A percentile compares a stretch with the other conserved stretches of the same genome.
These are phyloP conservation scores for Blastobotrys chiropterorum DNA, from an alignment of 805 yeast species.

Conservation along the genomic window DNA sequence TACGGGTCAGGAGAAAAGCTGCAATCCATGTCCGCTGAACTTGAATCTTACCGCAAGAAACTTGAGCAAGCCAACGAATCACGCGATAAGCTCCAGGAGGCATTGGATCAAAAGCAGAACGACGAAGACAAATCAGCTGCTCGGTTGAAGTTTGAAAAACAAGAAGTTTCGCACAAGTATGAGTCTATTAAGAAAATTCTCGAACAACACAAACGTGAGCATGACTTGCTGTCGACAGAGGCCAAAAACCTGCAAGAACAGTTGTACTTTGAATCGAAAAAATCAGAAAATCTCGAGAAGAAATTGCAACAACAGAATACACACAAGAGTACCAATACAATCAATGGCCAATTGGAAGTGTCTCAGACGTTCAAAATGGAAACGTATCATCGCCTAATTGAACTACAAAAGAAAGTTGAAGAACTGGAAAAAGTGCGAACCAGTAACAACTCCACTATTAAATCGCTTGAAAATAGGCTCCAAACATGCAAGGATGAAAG, in stretches of 20 bases:
- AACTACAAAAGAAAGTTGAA: conserved; percentile 9
- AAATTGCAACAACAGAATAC: not conserved
- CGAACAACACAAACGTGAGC: not conserved
- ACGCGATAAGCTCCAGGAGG: too few species aligned
- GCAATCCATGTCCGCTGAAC: not conserved
- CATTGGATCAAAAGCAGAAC: not conserved
- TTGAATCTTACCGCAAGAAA: not conserved
- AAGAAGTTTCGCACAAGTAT: not conserved
- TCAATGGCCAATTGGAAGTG: conserved; percentile 4
- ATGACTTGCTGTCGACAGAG: not conserved
- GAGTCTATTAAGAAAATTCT: not conserved
- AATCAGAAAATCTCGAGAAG: conserved; percentile 10
- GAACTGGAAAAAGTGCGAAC: conserved; percentile 5
- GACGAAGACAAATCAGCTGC: not conserved
- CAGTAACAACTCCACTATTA: conserved; percentile 7
- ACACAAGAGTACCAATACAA: not conserved
- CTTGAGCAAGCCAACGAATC: not conserved
- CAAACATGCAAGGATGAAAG: conserved; percentile 3
- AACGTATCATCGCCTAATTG: conserved; percentile 8
- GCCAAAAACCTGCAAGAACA: conserved; percentile 7
- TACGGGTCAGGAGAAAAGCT: not conserved
- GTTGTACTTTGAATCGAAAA: conserved; percentile 7
- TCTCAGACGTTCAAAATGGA: conserved; percentile 12
- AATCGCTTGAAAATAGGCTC: conserved; percentile 6
- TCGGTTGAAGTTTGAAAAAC: not conserved